A percentile compares a stretch with the other conserved stretches of the same genome.
Conservation (phyloP, 495 filamentous ascomycete species). For the Tuber brumale region DNA sequence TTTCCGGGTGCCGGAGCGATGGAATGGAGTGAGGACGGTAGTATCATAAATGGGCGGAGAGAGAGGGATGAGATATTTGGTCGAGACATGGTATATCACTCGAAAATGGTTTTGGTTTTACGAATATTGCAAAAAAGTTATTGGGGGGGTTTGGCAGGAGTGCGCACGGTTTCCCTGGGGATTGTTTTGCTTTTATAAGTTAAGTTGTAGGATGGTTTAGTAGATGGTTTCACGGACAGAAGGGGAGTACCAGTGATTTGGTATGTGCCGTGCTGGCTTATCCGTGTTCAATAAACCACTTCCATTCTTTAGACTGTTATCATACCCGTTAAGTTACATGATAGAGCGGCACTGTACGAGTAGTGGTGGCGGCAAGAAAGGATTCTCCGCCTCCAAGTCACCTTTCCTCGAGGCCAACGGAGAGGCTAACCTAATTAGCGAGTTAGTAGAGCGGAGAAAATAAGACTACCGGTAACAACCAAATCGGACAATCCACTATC, state of each 20-base stretch:
- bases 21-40: neutral
- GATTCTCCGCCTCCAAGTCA: too few relatives aligned
- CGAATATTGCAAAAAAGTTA: neutral
- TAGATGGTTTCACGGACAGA: neutral
- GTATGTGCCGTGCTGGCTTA: neutral
- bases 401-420: too few relatives aligned
- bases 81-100: neutral
- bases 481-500: neutral
- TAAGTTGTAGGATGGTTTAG: too few relatives aligned
- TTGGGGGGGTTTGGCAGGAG: too few relatives aligned
- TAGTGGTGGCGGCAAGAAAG: too few relatives aligned
- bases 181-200: too few relatives aligned
- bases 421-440: too few relatives aligned
- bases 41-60: neutral
- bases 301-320: neutral
- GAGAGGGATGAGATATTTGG: neutral
- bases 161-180: too few relatives aligned
- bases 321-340: too few relatives aligned
- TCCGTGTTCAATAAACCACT: neutral
- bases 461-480: too few relatives aligned
- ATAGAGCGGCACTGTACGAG: too few relatives aligned
- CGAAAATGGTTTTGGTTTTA: neutral
- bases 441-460: too few relatives aligned
- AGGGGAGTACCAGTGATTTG: neutral
- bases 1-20: neutral